phyloP scores from a whole-genome alignment of 768 basidiomycete species.

The Tulasnella sp. region DNA sequence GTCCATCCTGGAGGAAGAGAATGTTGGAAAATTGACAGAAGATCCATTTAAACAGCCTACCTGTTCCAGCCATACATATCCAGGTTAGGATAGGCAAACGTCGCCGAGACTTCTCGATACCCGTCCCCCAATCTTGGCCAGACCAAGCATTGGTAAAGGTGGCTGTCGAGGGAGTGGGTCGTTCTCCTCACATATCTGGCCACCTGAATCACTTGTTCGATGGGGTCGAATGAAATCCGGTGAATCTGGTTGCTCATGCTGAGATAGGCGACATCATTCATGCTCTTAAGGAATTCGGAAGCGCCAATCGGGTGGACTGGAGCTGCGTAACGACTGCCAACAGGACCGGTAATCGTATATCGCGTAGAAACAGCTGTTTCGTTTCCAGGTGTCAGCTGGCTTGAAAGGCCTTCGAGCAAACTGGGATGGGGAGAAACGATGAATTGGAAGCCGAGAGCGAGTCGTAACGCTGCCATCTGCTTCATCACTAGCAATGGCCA shows the following conservation, averaged over 20 bases:
- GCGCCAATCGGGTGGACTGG: conserved; percentile 45
- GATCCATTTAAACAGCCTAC: conserved; percentile 40
- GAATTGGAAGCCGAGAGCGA: conserved; percentile 94
- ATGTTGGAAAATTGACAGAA: neutral
- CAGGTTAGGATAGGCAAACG: conserved; percentile 71
- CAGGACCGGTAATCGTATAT: conserved; percentile 37
- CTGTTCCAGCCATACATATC: conserved; percentile 86
- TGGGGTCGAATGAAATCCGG: conserved; percentile 71
- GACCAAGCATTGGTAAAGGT: conserved; percentile 82
- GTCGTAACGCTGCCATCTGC: conserved; percentile 87
- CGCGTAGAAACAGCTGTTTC: neutral
- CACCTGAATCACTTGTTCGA: conserved; percentile 83
- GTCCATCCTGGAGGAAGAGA: conserved; percentile 52
- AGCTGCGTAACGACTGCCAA: conserved; percentile 32
- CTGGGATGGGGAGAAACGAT: conserved; percentile 48
- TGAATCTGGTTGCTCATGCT: conserved; percentile 97
- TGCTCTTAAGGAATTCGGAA: conserved; percentile 35
- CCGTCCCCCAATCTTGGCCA: conserved; percentile 90
- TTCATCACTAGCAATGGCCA: conserved; percentile 73
- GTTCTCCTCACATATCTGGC: conserved; percentile 71
- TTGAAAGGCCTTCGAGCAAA: neutral
- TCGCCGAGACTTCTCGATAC: conserved; percentile 72
- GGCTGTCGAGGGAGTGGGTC: conserved; percentile 48
- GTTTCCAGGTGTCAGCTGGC: neutral
- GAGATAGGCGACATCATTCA: conserved; percentile 57